These are phyloP conservation scores for Urochloa ruziziensis DNA, from an alignment of 176 grass and related monocot genomes.

Conservation along the genomic window DNA sequence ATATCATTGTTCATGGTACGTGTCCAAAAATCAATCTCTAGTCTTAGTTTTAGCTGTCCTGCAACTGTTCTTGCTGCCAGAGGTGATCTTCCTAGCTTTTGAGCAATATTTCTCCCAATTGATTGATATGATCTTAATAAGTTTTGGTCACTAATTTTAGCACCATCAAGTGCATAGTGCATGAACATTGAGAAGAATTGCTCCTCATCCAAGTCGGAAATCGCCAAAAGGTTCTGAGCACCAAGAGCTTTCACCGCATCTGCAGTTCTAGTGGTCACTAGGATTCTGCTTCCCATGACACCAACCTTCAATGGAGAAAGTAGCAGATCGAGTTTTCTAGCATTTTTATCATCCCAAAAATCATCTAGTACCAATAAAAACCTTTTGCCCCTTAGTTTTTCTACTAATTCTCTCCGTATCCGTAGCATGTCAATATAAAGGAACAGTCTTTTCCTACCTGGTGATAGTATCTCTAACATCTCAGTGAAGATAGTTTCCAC, in stretches of 20 bases:
- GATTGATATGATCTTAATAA: too few species aligned
- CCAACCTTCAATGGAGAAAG: neutral
- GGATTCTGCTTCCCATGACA: neutral
- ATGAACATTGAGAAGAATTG: neutral
- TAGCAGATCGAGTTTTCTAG: too few species aligned
- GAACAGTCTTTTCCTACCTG: too few species aligned
- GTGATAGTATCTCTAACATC: neutral
- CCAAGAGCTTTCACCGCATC: too few species aligned
- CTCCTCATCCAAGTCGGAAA: too few species aligned
- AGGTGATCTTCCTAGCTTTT: neutral
- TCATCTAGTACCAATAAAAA: neutral
- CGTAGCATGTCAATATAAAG: too few species aligned
- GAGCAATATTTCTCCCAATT: neutral
- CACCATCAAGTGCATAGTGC: neutral
- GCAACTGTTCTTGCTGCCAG: conserved; percentile 20
- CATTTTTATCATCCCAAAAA: neutral
- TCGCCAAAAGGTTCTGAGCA: too few species aligned
- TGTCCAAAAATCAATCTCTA: neutral
- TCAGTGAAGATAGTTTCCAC: neutral
- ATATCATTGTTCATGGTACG: neutral
- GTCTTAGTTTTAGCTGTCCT: neutral
- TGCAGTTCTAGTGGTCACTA: too few species aligned
- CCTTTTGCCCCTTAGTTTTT: too few species aligned
- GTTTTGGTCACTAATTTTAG: neutral
- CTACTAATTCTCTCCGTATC: too few species aligned